These are phyloP conservation scores for Fusarium nodosum DNA, from an alignment of 2,329 filamentous ascomycete species.

Conservation along the genomic window DNA sequence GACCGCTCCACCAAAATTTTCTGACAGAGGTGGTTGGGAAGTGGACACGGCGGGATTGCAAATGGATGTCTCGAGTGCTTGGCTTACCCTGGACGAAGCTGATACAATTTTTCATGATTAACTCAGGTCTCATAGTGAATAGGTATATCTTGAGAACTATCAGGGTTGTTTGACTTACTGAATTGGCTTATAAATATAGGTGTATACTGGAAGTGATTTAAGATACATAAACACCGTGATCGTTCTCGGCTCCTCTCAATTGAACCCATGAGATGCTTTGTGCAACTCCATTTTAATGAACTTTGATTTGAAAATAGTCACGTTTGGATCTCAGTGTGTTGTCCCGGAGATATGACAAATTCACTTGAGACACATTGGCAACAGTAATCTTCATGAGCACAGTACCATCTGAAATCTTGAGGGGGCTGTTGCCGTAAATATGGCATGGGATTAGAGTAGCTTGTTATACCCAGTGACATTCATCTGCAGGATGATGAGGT, in stretches of 20 bases:
- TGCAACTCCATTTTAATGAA: neutral
- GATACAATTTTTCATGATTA: neutral
- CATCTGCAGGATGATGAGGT: neutral
- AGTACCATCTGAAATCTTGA: neutral
- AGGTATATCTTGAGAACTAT: too few species aligned
- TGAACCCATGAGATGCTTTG: too few species aligned
- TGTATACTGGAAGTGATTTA: neutral
- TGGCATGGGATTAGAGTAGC: neutral
- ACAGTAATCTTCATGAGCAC: neutral
- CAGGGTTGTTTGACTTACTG: too few species aligned
- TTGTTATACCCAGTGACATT: neutral
- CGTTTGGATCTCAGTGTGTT: neutral
- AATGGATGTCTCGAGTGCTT: neutral
- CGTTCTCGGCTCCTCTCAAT: neutral
- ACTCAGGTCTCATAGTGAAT: too few species aligned
- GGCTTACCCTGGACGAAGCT: neutral
- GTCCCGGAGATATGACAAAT: neutral
- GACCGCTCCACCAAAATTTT: constrained; percentile 3
- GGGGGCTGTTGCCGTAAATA: neutral
- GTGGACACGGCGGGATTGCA: neutral
- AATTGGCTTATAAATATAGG: too few species aligned
- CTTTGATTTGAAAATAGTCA: neutral
- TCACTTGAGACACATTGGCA: neutral
- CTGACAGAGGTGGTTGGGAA: constrained; percentile 1
- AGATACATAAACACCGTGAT: neutral